A percentile compares a stretch with the other conserved stretches of the same genome.
These are phyloP conservation scores for Nothophaeocryptopus gaeumannii DNA, from an alignment of 2,329 filamentous ascomycete genomes.

Conservation along the genomic window DNA sequence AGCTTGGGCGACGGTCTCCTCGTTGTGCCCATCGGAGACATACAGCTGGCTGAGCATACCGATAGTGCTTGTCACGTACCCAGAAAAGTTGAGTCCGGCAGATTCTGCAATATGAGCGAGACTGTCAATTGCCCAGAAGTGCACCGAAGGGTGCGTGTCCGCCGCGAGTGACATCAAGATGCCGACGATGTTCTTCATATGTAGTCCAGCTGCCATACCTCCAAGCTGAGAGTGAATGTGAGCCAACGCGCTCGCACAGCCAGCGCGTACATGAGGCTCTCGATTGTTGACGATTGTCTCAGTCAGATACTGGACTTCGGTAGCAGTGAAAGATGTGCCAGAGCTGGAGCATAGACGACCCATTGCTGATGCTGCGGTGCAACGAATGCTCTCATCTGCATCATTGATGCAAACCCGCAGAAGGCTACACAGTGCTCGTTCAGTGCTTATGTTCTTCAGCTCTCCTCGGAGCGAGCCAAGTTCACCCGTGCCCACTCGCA, in stretches of 20 bases:
- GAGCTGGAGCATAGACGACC: conserved; percentile 80
- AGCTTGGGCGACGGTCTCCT: conserved; percentile 73
- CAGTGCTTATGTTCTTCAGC: conserved; percentile 70
- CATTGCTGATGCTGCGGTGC: conserved; percentile 78
- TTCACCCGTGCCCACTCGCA: conserved; percentile 82
- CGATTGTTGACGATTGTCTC: conserved; percentile 93
- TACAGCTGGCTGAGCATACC: conserved; percentile 95
- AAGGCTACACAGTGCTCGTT: conserved; percentile 66
- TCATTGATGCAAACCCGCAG: conserved; percentile 77
- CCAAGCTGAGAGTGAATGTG: conserved; percentile 93
- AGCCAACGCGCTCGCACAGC: conserved; percentile 89
- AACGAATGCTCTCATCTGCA: conserved; percentile 80
- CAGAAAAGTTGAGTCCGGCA: conserved; percentile 85
- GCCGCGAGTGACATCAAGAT: conserved; percentile 97
- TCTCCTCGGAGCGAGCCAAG: conserved; percentile 70
- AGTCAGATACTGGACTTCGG: conserved; percentile 85
- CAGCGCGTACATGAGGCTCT: conserved; percentile 87
- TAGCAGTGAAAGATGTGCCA: conserved; percentile 83
- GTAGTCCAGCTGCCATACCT: conserved; percentile 94
- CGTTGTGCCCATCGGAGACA: conserved; percentile 84
- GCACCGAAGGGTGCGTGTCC: conserved; percentile 90
- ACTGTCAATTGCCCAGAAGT: conserved; percentile 94
- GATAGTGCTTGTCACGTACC: conserved; percentile 83
- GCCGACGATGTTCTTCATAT: conserved; percentile 94
- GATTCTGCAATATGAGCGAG: conserved; percentile 84